Conservation (phyloP, 2,329 filamentous ascomycete genomes). For the Parafenestella ontariensis region DNA sequence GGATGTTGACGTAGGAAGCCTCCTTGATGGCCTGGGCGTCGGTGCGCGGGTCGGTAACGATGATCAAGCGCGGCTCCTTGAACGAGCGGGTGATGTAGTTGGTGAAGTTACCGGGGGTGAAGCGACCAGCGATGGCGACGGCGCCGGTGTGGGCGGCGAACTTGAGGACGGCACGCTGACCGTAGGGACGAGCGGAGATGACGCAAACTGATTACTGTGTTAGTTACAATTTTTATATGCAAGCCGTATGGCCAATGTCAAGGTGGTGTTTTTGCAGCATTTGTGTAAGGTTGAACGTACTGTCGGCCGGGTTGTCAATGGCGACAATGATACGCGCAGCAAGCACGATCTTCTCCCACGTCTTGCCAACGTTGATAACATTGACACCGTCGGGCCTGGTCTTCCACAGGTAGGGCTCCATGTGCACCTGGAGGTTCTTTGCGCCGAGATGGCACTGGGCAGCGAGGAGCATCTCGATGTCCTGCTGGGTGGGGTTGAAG, state of each 20-base stretch:
- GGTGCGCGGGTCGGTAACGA: constrained; percentile 99
- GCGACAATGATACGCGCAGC: constrained; percentile 98
- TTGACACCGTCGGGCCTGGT: constrained; percentile 98
- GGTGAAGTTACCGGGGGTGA: constrained; percentile 99
- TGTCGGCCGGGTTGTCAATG: constrained; percentile 99
- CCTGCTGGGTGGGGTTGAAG: constrained; percentile 97
- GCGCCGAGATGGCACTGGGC: constrained; percentile 95
- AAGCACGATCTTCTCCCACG: constrained; percentile 99
- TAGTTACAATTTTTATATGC: constrained; percentile 6
- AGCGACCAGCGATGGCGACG: constrained; percentile 97
- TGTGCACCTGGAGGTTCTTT: constrained; percentile 99
- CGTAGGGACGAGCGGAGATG: constrained; percentile 99
- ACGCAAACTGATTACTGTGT: constrained; percentile 63
- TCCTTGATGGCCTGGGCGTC: constrained; percentile 99
- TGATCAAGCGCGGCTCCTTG: constrained; percentile 99
- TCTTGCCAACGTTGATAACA: constrained; percentile 99
- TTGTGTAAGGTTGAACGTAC: constrained; percentile 58
- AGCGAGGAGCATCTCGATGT: constrained; percentile 99
- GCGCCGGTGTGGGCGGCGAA: constrained; percentile 99
- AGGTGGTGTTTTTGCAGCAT: background rate
- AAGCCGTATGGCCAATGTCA: constrained; percentile 1
- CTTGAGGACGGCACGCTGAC: constrained; percentile 99
- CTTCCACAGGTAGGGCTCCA: constrained; percentile 99
- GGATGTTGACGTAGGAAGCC: constrained; percentile 99
- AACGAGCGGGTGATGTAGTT: constrained; percentile 99